These are phyloP conservation scores for Metroxylon sagu DNA, from an alignment of 176 grass and related monocot genomes.

Conservation along the genomic window DNA sequence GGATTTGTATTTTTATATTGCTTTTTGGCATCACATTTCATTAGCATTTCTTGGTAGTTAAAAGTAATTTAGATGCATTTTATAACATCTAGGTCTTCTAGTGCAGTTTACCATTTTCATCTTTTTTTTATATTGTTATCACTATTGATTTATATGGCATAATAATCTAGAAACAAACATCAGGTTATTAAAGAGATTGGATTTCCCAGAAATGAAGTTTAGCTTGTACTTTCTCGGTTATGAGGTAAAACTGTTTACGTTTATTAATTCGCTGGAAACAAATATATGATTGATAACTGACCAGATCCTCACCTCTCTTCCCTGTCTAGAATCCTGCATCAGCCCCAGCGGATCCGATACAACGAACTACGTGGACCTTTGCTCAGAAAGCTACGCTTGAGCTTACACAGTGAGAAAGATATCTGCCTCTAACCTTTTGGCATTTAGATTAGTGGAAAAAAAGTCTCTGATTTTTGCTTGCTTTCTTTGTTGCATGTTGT, in stretches of 20 bases:
- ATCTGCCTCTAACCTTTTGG: background rate
- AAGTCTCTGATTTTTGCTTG: conserved; percentile 5
- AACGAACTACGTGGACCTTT: conserved; percentile 87
- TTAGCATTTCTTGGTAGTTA: too few relatives aligned
- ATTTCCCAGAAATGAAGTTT: conserved; percentile 94
- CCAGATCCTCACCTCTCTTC: too few relatives aligned
- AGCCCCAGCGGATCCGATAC: conserved; percentile 59
- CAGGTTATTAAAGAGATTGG: conserved; percentile 91
- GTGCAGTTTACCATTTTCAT: background rate
- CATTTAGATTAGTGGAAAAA: background rate
- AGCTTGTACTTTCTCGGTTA: conserved; percentile 97
- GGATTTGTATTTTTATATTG: too few relatives aligned
- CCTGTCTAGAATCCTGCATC: conserved; percentile 43
- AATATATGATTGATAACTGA: too few relatives aligned
- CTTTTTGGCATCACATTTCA: too few relatives aligned
- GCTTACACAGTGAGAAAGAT: conserved; percentile 65
- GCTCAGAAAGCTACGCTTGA: conserved; percentile 89
- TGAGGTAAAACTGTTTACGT: conserved; percentile 36
- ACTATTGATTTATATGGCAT: background rate
- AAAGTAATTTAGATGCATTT: too few relatives aligned
- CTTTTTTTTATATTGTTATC: background rate
- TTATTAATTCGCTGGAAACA: background rate
- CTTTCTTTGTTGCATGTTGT: background rate
- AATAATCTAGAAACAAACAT: conserved; percentile 8
- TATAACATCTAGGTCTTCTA: too few relatives aligned